Evolutionary conservation across 2,329 filamentous ascomycete species (phyloP), one percentile per base, ranked within the genome.

Genomic region (Penicillium sp.): DNA sequence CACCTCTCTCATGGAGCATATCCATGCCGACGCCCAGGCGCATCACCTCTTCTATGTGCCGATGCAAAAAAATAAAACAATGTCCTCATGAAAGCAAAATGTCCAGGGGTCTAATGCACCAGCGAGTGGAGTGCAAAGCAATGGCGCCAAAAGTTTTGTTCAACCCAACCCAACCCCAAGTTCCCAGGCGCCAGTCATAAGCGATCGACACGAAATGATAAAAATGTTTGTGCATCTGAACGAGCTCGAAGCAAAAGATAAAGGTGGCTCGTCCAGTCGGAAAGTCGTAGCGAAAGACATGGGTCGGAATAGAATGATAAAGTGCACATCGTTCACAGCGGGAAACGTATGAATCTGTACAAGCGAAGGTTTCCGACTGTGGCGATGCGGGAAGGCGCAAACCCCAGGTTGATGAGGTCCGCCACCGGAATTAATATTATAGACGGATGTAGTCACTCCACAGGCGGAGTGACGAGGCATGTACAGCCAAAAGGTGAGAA

Each of bases 361-460:
- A 69, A 69, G 64, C 65, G 67, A 69, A 62, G 50, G 66, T 65
- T 59, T 65, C 59, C 60, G 55, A 56, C 57, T 50, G 56, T 59
- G 56, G 53, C 49, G 42, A 55, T 48, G 47, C 42, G 35, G 37
- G 38, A 31, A 47, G 47, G 47, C 45, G 40, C 40, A 32, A 52
- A 42, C 35, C 52, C 49, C 44, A 45, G 41, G 44, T 44, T 18
- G 35, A 47, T 28, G 45, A 48, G 52, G 45, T 8, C 47, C 22
- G 45, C 51, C 59, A 62, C 65, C 60, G 56, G 59, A 57, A 69
- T 69, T 70, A 70, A 56, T 49, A 69, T 70, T 70, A 70, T 67
- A 45, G 62, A 65, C 62, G 61, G 65, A 62, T 52, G 16, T 16
- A 32, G 47, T 44, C 47, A 51, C 42, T 41, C 41, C 50, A 46